Evolutionary conservation across 768 basidiomycete genomes (phyloP).

Genomic region (Amanita rubescens): DNA sequence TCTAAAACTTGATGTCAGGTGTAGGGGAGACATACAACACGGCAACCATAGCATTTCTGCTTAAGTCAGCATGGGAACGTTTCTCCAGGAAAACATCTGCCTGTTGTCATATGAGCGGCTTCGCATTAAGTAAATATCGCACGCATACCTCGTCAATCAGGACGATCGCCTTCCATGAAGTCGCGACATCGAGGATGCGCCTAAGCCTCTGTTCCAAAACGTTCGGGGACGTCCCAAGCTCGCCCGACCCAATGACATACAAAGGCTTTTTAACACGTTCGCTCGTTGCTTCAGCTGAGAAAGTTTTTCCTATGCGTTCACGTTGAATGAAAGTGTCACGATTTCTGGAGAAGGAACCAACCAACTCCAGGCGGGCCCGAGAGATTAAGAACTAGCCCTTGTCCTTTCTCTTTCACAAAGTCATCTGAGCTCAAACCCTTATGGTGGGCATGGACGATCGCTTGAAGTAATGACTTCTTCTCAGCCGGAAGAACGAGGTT

Average conservation of each 20-base stretch:
- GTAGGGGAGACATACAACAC: conserved; percentile 37
- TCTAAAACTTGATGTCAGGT: conserved; percentile 6
- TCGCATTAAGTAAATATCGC: background rate
- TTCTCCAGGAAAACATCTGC: conserved; percentile 71
- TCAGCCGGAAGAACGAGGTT: conserved; percentile 50
- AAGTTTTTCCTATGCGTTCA: conserved; percentile 38
- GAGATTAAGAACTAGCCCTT: conserved; percentile 49
- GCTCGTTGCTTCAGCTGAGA: conserved; percentile 53
- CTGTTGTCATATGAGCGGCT: conserved; percentile 14
- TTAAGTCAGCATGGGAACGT: conserved; percentile 54
- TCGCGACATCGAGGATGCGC: conserved; percentile 43
- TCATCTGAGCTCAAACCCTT: conserved; percentile 47
- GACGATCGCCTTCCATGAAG: conserved; percentile 54
- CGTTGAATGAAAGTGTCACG: too few relatives aligned
- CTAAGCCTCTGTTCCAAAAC: conserved; percentile 38
- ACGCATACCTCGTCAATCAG: conserved; percentile 42
- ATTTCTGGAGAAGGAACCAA: conserved; percentile 12
- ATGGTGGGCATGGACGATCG: conserved; percentile 53
- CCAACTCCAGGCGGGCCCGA: conserved; percentile 57
- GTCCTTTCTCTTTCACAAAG: conserved; percentile 59
- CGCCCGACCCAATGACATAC: conserved; percentile 48
- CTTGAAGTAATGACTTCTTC: conserved; percentile 46
- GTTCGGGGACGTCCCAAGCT: conserved; percentile 41
- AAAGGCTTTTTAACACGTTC: conserved; percentile 47
- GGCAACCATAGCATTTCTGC: conserved; percentile 67